Evolutionary conservation across 805 yeast genomes (phyloP).

Genomic region (Hanseniaspora vineae): DNA sequence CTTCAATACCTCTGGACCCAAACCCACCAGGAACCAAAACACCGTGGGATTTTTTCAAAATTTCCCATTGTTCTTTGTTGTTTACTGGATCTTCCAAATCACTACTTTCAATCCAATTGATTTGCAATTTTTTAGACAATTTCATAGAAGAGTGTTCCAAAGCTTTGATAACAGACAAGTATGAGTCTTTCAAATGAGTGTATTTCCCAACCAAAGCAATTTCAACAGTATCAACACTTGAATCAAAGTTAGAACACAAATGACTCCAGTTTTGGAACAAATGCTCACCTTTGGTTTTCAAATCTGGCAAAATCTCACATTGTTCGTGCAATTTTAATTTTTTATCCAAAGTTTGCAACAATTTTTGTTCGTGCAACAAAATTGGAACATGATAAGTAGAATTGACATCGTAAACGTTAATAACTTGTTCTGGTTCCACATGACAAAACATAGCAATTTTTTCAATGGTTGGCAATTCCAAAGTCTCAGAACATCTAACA

Average conservation of each 20-base stretch:
- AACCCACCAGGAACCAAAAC: constrained; percentile 97
- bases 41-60: constrained; percentile 88
- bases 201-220: constrained; percentile 97
- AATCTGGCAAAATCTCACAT: constrained; percentile 34
- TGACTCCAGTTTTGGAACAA: constrained; percentile 68
- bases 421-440: constrained; percentile 95
- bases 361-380: constrained; percentile 72
- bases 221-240: constrained; percentile 72
- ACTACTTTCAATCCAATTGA: constrained; percentile 92
- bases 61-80: constrained; percentile 93
- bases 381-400: constrained; percentile 97
- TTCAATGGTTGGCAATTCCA: constrained; percentile 76
- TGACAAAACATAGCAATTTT: constrained; percentile 99
- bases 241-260: constrained; percentile 70
- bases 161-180: constrained; percentile 87
- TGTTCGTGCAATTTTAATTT: constrained; percentile 47
- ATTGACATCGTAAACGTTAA: constrained; percentile 93
- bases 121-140: constrained; percentile 70
- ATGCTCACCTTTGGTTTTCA: constrained; percentile 49
- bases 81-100: constrained; percentile 71
- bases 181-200: constrained; percentile 89
- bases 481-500: constrained; percentile 81
- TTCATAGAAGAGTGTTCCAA: constrained; percentile 92
- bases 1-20: constrained; percentile 95
- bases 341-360: constrained; percentile 56